phyloP scores from a whole-genome alignment of 202 grass and related monocot genomes.

The Hordeum pubiflorum region DNA sequence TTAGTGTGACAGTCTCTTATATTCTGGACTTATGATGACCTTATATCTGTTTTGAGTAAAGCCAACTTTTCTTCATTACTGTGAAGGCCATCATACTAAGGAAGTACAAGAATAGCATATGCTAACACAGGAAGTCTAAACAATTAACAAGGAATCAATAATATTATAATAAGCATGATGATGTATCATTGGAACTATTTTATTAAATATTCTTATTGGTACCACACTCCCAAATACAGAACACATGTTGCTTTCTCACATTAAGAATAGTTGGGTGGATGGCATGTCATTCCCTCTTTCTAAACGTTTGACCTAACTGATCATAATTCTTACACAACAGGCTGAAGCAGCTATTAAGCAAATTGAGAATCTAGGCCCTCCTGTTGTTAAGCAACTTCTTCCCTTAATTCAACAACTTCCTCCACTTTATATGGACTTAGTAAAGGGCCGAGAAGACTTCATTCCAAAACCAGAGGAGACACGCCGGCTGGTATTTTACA shows the following conservation, averaged over 20 bases:
- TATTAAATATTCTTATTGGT: background rate
- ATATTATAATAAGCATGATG: background rate
- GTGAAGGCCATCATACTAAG: background rate
- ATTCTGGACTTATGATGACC: background rate
- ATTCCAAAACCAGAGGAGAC: constrained; percentile 94
- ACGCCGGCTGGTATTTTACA: constrained; percentile 59
- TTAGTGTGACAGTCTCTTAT: background rate
- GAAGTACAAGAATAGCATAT: background rate
- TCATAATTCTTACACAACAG: constrained; percentile 41
- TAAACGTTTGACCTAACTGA: constrained; percentile 10
- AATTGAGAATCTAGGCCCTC: constrained; percentile 73
- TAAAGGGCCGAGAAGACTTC: constrained; percentile 89
- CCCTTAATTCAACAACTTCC: constrained; percentile 92
- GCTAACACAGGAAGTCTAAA: background rate
- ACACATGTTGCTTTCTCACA: background rate
- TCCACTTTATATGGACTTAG: constrained; percentile 86
- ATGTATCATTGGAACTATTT: constrained; percentile 1
- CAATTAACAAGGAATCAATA: background rate
- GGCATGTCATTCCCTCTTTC: background rate
- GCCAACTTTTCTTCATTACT: background rate
- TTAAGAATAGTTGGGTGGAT: background rate
- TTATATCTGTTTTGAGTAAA: background rate
- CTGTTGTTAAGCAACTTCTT: constrained; percentile 86
- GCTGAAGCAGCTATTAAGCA: constrained; percentile 94
- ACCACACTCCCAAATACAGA: background rate